phyloP scores from a whole-genome alignment of 2,329 filamentous ascomycete species.

The Penicillium sp. region DNA sequence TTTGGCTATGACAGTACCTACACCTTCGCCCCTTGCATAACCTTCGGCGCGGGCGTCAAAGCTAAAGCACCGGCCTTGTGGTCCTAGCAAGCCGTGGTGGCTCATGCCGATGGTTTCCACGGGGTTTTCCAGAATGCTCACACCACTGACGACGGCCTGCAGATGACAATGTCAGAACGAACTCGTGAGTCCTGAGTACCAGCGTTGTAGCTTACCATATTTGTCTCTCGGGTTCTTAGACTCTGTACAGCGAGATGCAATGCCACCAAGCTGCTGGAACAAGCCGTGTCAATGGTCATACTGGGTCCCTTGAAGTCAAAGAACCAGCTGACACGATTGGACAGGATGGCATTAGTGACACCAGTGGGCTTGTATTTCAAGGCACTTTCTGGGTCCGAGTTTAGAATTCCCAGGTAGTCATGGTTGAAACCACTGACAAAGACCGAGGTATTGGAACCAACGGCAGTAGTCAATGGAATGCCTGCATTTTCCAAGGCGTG shows the following conservation, averaged over 20 bases:
- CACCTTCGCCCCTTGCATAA: conserved; percentile 36
- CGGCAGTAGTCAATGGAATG: conserved; percentile 22
- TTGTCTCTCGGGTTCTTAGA: conserved; percentile 20
- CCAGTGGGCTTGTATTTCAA: conserved; percentile 26
- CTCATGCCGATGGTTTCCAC: conserved; percentile 30
- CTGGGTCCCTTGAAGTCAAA: conserved; percentile 30
- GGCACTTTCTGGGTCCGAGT: conserved; percentile 21
- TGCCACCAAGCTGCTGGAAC: conserved; percentile 38
- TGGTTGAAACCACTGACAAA: conserved; percentile 28
- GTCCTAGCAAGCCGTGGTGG: conserved; percentile 38
- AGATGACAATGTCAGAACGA: background rate
- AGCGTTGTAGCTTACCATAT: conserved; percentile 19
- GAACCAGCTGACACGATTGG: conserved; percentile 26
- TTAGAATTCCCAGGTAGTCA: conserved; percentile 25
- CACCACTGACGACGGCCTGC: conserved; percentile 37
- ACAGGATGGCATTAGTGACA: conserved; percentile 19
- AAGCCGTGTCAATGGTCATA: conserved; percentile 41
- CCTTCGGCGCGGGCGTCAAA: conserved; percentile 35
- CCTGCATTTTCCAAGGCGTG: conserved; percentile 35
- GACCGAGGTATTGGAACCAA: conserved; percentile 29
- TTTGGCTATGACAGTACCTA: conserved; percentile 34
- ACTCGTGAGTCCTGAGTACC: background rate
- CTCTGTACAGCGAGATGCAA: conserved; percentile 41
- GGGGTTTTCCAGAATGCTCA: conserved; percentile 38
- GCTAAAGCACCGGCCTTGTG: conserved; percentile 31